Evolutionary conservation across 2,329 filamentous ascomycete species (phyloP).

Genomic region (Microdochium trichocladiopsis): DNA sequence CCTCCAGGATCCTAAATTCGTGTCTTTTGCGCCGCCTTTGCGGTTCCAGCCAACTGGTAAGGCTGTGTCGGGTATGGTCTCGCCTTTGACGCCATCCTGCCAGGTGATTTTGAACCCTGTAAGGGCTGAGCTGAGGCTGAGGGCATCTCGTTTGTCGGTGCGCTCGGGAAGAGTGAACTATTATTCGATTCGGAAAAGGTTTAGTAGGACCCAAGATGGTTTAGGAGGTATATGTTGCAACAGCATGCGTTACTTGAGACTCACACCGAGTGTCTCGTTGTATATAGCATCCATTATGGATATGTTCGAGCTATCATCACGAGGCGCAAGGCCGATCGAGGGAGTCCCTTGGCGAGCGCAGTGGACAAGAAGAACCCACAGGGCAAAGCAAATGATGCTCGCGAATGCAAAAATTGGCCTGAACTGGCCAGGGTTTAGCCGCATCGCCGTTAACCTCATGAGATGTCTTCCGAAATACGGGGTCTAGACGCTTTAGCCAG

Average conservation of each 20-base stretch:
- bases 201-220: not conserved
- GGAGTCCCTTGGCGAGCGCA: not conserved
- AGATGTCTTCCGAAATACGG: no score
- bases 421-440: not conserved
- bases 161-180: constrained; percentile 32
- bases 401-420: not conserved
- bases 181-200: not conserved
- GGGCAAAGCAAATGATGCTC: not conserved
- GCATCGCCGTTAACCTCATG: not conserved
- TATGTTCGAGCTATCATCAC: not conserved
- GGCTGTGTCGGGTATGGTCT: constrained; percentile 31
- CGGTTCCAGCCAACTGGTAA: constrained; percentile 12
- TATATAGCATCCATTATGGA: not conserved
- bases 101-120: constrained; percentile 34
- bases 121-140: constrained; percentile 33
- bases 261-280: not conserved
- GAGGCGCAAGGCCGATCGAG: not conserved
- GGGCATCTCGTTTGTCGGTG: constrained; percentile 40
- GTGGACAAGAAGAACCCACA: not conserved
- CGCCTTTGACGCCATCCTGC: constrained; percentile 32
- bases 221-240: not conserved
- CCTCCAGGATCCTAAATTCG: constrained; percentile 29
- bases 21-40: constrained; percentile 12
- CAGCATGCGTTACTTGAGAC: not conserved
- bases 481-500: no score